phyloP scores from a whole-genome alignment of 805 yeast genomes.

The Starmerella lactis-condensi region DNA sequence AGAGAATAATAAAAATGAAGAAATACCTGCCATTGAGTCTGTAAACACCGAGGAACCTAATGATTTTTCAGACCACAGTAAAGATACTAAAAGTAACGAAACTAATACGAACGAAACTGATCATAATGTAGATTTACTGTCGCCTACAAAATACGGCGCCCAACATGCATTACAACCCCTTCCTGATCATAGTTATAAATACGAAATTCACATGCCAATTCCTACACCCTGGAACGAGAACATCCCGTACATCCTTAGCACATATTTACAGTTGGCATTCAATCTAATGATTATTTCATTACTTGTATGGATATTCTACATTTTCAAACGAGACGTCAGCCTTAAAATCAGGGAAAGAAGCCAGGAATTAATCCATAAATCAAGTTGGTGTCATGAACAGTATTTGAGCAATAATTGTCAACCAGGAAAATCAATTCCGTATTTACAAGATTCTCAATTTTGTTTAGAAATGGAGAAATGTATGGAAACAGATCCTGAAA shows the following conservation, averaged over 20 bases:
- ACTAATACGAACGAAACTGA: too few relatives aligned
- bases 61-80: too few relatives aligned
- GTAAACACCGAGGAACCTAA: too few relatives aligned
- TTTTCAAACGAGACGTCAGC: slow-evolving; percentile 49
- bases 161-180: slow-evolving; percentile 8
- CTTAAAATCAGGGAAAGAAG: slow-evolving; percentile 41
- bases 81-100: too few relatives aligned
- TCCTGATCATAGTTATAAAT: neutral
- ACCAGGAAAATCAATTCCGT: slow-evolving; percentile 45
- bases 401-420: slow-evolving; percentile 52
- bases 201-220: slow-evolving; percentile 16
- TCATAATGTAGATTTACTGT: too few relatives aligned
- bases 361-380: slow-evolving; percentile 37
- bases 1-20: neutral
- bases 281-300: slow-evolving; percentile 33
- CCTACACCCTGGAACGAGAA: slow-evolving; percentile 20
- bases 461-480: slow-evolving; percentile 64
- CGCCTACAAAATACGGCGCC: slow-evolving; percentile 16
- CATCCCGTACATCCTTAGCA: slow-evolving; percentile 36
- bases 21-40: neutral
- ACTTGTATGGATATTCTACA: slow-evolving; percentile 31
- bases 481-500: slow-evolving; percentile 56
- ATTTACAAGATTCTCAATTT: slow-evolving; percentile 33
- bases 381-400: slow-evolving; percentile 45
- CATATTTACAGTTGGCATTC: slow-evolving; percentile 46